phyloP scores from a whole-genome alignment of 2,329 filamentous ascomycete genomes.

The Aspergillus terreus region DNA sequence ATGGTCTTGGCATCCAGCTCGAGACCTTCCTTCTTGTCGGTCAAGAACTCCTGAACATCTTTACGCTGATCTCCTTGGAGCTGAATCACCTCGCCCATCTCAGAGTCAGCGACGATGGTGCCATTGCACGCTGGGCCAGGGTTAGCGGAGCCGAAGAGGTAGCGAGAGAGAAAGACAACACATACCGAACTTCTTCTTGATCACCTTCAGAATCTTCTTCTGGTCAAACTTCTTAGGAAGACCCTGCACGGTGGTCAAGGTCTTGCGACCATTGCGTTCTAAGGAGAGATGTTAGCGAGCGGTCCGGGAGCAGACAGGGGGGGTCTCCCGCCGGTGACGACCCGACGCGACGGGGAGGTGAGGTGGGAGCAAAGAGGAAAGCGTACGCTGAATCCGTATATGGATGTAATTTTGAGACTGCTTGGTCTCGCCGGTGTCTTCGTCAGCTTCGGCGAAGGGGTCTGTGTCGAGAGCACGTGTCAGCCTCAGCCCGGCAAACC shows the following conservation, averaged over 20 bases:
- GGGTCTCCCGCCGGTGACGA: slow-evolving; percentile 2
- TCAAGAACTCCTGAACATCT: slow-evolving; percentile 96
- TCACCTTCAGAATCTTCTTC: slow-evolving; percentile 99
- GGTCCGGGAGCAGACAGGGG: slow-evolving; percentile 3
- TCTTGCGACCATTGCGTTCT: slow-evolving; percentile 99
- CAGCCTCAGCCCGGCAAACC: slow-evolving; percentile 26
- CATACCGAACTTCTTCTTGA: slow-evolving; percentile 98
- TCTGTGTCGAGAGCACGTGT: slow-evolving; percentile 55
- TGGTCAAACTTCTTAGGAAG: slow-evolving; percentile 98
- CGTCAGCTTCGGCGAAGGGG: slow-evolving; percentile 99
- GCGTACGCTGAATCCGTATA: slow-evolving; percentile 98
- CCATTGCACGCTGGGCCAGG: slow-evolving; percentile 84
- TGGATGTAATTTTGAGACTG: slow-evolving; percentile 98
- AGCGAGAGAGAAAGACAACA: slow-evolving; percentile 7
- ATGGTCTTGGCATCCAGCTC: slow-evolving; percentile 95
- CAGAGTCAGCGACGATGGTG: slow-evolving; percentile 91
- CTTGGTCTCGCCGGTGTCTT: slow-evolving; percentile 94
- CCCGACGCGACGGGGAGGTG: neutral
- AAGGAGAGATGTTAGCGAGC: slow-evolving; percentile 20
- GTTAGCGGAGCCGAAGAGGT: slow-evolving; percentile 16
- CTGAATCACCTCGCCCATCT: slow-evolving; percentile 99
- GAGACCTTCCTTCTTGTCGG: slow-evolving; percentile 91
- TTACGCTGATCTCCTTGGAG: slow-evolving; percentile 99
- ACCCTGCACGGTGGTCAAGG: slow-evolving; percentile 98
- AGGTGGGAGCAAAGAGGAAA: neutral